Evolutionary conservation across 768 basidiomycete genomes (phyloP).

Genomic region (Lenzites betulinus): DNA sequence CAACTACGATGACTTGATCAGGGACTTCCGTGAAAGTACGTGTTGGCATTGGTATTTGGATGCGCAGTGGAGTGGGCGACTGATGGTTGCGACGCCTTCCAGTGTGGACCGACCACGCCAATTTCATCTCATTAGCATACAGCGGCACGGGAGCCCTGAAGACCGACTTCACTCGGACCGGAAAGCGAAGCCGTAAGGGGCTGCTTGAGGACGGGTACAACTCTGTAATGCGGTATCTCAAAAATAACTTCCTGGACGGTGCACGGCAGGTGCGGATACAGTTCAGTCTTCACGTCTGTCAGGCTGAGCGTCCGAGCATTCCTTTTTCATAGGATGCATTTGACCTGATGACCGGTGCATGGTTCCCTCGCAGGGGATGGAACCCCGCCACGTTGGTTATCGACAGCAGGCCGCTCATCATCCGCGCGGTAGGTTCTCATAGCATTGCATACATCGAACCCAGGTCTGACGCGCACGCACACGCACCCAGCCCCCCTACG

Average conservation of each 20-base stretch:
- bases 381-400: constrained; percentile 68
- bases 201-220: constrained; percentile 85
- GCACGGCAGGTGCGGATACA: constrained; percentile 65
- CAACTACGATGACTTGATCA: constrained; percentile 76
- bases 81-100: constrained; percentile 5
- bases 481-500: constrained; percentile 76
- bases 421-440: constrained; percentile 68
- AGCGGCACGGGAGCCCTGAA: constrained; percentile 95
- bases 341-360: constrained; percentile 90
- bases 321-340: constrained; percentile 74
- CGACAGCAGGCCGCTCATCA: constrained; percentile 79
- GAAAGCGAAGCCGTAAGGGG: constrained; percentile 82
- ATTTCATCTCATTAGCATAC: constrained; percentile 87
- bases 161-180: constrained; percentile 94
- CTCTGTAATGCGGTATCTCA: constrained; percentile 80
- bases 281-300: background rate
- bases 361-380: constrained; percentile 81
- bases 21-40: constrained; percentile 87
- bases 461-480: background rate
- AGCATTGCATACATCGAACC: background rate
- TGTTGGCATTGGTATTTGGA: constrained; percentile 7
- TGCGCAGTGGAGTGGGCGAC: background rate
- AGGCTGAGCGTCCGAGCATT: constrained; percentile 4
- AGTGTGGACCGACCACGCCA: constrained; percentile 99
- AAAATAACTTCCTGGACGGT: constrained; percentile 97